phyloP scores from a whole-genome alignment of 306 rosid genomes.

The Ziziphus jujuba region DNA sequence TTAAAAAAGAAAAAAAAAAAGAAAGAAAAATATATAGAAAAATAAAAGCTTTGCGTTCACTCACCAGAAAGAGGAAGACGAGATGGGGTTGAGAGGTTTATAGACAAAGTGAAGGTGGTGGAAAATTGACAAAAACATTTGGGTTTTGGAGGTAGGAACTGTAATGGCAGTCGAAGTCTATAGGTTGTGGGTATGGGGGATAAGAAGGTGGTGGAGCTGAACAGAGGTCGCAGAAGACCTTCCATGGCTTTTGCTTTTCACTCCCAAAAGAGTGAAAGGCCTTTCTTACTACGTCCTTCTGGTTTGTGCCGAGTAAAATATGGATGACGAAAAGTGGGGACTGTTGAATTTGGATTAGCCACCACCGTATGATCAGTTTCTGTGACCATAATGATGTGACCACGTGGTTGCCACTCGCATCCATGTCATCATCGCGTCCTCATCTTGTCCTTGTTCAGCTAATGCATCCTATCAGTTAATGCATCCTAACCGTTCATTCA shows the following conservation, averaged over 20 bases:
- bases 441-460: no score
- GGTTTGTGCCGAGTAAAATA: background rate
- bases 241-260: conserved; percentile 38
- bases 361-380: background rate
- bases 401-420: background rate
- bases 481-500: no score
- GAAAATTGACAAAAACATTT: conserved; percentile 10
- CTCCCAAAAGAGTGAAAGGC: background rate
- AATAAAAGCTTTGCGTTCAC: conserved; percentile 5
- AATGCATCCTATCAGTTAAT: no score
- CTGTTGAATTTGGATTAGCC: background rate
- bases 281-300: background rate
- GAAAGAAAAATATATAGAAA: background rate
- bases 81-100: conserved; percentile 27
- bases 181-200: conserved; percentile 19
- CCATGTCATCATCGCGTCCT: no score
- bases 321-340: background rate
- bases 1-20: no score
- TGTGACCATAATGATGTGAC: background rate
- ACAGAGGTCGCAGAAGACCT: conserved; percentile 42
- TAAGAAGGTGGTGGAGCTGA: conserved; percentile 24
- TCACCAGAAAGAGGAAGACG: conserved; percentile 37
- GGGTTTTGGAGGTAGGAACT: conserved; percentile 22
- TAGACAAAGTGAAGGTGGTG: conserved; percentile 25
- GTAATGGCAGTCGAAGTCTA: conserved; percentile 20